Evolutionary conservation across 805 yeast species (phyloP).

Genomic region (Saturnispora galanensis): DNA sequence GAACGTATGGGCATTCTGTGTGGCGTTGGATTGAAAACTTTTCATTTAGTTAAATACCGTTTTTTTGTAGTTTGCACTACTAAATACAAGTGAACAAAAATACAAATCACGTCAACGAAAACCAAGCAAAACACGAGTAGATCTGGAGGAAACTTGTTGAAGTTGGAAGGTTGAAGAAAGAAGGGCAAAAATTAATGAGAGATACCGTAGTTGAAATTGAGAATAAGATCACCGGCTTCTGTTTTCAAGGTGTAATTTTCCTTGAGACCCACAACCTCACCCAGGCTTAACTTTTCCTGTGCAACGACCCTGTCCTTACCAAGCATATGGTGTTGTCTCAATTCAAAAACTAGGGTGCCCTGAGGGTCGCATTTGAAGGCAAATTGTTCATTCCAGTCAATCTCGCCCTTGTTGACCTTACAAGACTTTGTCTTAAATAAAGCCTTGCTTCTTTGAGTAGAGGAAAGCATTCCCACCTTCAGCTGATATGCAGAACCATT

Average conservation of each 20-base stretch:
- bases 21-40: too few relatives aligned
- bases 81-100: not conserved
- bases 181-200: too few relatives aligned
- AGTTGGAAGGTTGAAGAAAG: too few relatives aligned
- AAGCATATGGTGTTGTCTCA: slow-evolving; percentile 59
- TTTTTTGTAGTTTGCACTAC: too few relatives aligned
- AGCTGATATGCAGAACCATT: slow-evolving; percentile 33
- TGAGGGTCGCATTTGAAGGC: slow-evolving; percentile 59
- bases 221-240: not conserved
- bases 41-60: too few relatives aligned
- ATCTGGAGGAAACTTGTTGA: too few relatives aligned
- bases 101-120: not conserved
- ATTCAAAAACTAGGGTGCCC: slow-evolving; percentile 48
- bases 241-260: slow-evolving; percentile 2
- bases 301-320: slow-evolving; percentile 40
- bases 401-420: slow-evolving; percentile 39
- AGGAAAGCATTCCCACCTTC: slow-evolving; percentile 36
- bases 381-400: slow-evolving; percentile 53
- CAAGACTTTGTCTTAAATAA: slow-evolving; percentile 53
- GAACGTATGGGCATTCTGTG: too few relatives aligned
- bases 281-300: not conserved
- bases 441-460: slow-evolving; percentile 36
- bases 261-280: slow-evolving; percentile 4
- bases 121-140: not conserved
- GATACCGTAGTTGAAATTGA: slow-evolving; percentile 5